These are phyloP conservation scores for Auriscalpium vulgare DNA, from an alignment of 768 basidiomycete species.

Conservation along the genomic window DNA sequence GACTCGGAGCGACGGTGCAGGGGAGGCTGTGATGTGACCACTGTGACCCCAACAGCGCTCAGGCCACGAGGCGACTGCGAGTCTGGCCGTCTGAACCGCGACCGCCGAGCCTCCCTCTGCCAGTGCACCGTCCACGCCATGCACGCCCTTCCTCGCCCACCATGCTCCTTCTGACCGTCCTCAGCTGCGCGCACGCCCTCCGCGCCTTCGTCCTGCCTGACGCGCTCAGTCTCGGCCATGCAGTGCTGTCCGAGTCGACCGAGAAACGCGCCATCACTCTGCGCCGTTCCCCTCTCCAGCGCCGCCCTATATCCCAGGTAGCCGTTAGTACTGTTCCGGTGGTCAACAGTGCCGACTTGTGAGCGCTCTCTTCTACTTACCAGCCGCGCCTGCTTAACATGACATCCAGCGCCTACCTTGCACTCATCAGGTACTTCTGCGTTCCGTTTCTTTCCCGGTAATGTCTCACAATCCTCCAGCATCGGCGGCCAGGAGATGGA, in stretches of 20 bases:
- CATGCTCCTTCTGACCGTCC: no score
- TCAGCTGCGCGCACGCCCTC: background rate
- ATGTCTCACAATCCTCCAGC: slow-evolving; percentile 19
- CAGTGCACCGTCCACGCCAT: no score
- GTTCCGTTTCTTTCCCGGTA: background rate
- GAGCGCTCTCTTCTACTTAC: slow-evolving; percentile 4
- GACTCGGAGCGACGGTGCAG: slow-evolving; percentile 10
- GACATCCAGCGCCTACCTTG: slow-evolving; percentile 32
- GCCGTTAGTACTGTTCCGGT: slow-evolving; percentile 9
- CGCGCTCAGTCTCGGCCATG: background rate
- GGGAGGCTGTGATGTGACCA: slow-evolving; percentile 7
- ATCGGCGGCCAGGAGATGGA: slow-evolving; percentile 36
- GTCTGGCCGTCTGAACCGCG: background rate
- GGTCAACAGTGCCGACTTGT: slow-evolving; percentile 18
- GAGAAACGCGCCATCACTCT: background rate
- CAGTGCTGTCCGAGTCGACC: no score
- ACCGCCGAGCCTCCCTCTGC: background rate
- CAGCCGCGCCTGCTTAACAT: background rate
- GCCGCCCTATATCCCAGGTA: background rate
- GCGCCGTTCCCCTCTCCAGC: background rate
- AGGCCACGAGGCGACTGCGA: slow-evolving; percentile 3
- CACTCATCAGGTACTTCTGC: slow-evolving; percentile 25
- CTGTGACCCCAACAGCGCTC: background rate
- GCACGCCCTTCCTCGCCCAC: no score
- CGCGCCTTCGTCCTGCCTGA: background rate